These are phyloP conservation scores for Quercus lobata DNA, from an alignment of 331 rosid species.

Conservation along the genomic window DNA sequence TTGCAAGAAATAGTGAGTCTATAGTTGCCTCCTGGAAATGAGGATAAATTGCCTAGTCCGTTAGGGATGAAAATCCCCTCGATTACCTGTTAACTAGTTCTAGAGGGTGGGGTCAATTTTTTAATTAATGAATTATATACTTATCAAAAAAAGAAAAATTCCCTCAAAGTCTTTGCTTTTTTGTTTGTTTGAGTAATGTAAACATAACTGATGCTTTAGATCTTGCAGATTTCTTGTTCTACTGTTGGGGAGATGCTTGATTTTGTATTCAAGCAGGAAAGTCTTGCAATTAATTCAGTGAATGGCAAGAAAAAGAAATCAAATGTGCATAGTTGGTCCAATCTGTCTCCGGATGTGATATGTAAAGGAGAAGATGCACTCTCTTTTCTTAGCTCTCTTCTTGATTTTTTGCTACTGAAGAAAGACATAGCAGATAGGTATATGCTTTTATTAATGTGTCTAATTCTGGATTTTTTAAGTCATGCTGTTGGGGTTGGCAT, in stretches of 20 bases:
- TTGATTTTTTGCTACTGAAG: conserved; percentile 83
- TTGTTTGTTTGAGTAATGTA: neutral
- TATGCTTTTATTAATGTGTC: conserved; percentile 13
- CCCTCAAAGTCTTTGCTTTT: conserved; percentile 1
- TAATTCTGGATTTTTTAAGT: neutral
- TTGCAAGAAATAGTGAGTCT: no score
- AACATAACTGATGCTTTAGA: conserved; percentile 20
- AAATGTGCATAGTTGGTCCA: conserved; percentile 25
- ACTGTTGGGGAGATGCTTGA: conserved; percentile 50
- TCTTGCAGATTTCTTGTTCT: conserved; percentile 59
- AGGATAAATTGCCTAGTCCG: no score
- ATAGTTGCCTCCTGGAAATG: no score
- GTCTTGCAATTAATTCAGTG: conserved; percentile 21
- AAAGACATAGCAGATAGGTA: conserved; percentile 72
- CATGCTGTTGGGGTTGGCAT: neutral
- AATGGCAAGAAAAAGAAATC: conserved; percentile 59
- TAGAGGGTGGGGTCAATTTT: no score
- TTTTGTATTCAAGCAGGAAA: conserved; percentile 33
- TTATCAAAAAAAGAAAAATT: no score
- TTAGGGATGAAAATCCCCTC: no score
- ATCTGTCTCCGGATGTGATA: conserved; percentile 23
- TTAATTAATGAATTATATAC: no score
- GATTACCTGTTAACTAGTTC: no score
- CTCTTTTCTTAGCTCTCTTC: conserved; percentile 59
- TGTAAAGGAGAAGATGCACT: conserved; percentile 38